These are phyloP conservation scores for Talaromyces sp. DNA, from an alignment of 2,329 filamentous ascomycete genomes.

Conservation along the genomic window DNA sequence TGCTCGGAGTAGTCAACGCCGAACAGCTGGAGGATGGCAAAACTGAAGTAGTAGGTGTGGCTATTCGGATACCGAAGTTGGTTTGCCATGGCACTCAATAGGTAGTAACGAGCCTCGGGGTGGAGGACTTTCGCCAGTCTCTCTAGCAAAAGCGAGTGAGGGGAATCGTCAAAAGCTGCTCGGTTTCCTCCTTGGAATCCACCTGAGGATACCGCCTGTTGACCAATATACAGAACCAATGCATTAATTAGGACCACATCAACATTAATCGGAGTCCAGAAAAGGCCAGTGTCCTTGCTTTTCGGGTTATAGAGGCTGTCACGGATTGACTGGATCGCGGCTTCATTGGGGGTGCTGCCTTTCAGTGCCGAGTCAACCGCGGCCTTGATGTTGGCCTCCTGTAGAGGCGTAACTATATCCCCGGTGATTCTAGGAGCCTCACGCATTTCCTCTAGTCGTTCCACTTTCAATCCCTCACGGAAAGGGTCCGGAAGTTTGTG, in stretches of 20 bases:
- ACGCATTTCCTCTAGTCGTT: constrained; percentile 68
- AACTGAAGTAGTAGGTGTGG: constrained; percentile 89
- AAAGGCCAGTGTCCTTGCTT: constrained; percentile 57
- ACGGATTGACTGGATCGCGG: constrained; percentile 64
- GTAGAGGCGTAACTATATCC: constrained; percentile 49
- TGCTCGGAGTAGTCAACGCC: constrained; percentile 62
- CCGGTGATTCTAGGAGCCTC: constrained; percentile 60
- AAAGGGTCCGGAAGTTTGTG: constrained; percentile 69
- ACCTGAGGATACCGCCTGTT: constrained; percentile 59
- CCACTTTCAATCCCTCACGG: constrained; percentile 66
- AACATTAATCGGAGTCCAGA: constrained; percentile 60
- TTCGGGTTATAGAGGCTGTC: constrained; percentile 62
- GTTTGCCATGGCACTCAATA: constrained; percentile 79
- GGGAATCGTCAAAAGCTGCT: constrained; percentile 58
- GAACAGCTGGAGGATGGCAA: constrained; percentile 78
- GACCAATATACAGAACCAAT: constrained; percentile 75
- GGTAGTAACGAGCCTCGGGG: constrained; percentile 74
- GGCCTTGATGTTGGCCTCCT: constrained; percentile 48
- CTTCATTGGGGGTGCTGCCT: constrained; percentile 61
- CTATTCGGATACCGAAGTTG: constrained; percentile 86
- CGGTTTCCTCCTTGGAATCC: constrained; percentile 51
- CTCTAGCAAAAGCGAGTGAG: constrained; percentile 67
- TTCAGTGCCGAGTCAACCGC: constrained; percentile 48
- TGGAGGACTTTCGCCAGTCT: constrained; percentile 69
- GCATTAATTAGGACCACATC: constrained; percentile 71